phyloP scores from a whole-genome alignment of 495 filamentous ascomycete species.

The Penicillium subrubescens region DNA sequence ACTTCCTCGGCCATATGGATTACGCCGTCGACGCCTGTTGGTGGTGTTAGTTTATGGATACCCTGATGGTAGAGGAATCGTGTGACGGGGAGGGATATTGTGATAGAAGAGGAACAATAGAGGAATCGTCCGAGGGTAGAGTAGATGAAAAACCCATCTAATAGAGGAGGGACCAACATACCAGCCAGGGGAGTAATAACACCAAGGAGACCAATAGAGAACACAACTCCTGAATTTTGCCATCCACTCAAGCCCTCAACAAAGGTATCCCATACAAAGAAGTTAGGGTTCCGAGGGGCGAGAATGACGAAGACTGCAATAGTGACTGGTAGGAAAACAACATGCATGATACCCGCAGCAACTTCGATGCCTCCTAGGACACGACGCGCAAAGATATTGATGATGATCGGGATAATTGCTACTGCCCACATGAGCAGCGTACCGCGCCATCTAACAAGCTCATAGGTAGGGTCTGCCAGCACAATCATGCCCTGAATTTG shows the following conservation, averaged over 20 bases:
- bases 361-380: slow-evolving; percentile 51
- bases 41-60: background rate
- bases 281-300: slow-evolving; percentile 44
- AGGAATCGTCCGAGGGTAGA: too few relatives aligned
- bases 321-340: slow-evolving; percentile 49
- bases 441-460: slow-evolving; percentile 46
- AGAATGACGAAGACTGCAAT: slow-evolving; percentile 46
- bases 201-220: slow-evolving; percentile 40
- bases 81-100: too few relatives aligned
- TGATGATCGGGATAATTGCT: slow-evolving; percentile 35
- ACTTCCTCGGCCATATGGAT: slow-evolving; percentile 50
- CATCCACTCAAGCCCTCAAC: slow-evolving; percentile 49
- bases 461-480: slow-evolving; percentile 45
- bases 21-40: slow-evolving; percentile 36
- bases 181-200: slow-evolving; percentile 35
- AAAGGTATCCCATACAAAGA: slow-evolving; percentile 48
- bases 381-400: slow-evolving; percentile 49
- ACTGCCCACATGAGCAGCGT: slow-evolving; percentile 53
- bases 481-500: slow-evolving; percentile 50
- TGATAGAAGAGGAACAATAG: too few relatives aligned
- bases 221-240: slow-evolving; percentile 42
- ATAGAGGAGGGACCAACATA: slow-evolving; percentile 1
- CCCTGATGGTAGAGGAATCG: background rate
- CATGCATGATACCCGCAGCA: slow-evolving; percentile 49
- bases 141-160: too few relatives aligned